phyloP scores from a whole-genome alignment of 805 yeast genomes.

The Nakazawaea holstii region DNA sequence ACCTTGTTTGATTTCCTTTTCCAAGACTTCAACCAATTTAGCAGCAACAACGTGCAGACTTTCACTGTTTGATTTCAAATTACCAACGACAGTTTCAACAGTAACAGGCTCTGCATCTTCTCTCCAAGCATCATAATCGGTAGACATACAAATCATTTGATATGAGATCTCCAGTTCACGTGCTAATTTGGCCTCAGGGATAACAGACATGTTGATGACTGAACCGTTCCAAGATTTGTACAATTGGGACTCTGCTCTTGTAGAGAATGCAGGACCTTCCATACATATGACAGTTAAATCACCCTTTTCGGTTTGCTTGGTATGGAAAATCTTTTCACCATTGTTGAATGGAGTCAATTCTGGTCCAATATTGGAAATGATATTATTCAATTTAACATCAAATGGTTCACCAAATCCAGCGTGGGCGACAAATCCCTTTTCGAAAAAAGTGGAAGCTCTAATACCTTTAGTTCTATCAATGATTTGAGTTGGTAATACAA shows the following conservation, averaged over 20 bases:
- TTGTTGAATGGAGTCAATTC: conserved; percentile 46
- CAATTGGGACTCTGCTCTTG: conserved; percentile 91
- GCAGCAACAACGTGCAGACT: conserved; percentile 81
- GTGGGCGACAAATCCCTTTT: conserved; percentile 91
- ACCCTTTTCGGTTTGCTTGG: conserved; percentile 58
- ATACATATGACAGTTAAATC: conserved; percentile 88
- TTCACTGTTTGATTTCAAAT: conserved; percentile 77
- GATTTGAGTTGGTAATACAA: conserved; percentile 93
- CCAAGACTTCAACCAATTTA: conserved; percentile 60
- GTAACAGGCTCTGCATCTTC: conserved; percentile 94
- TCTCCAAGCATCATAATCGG: conserved; percentile 99
- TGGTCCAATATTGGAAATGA: conserved; percentile 50
- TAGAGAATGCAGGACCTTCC: conserved; percentile 99
- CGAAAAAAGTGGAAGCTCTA: conserved; percentile 85
- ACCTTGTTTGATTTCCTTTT: conserved; percentile 53
- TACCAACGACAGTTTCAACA: conserved; percentile 93
- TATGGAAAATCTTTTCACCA: conserved; percentile 46
- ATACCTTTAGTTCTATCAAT: conserved; percentile 97
- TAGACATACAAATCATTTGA: conserved; percentile 98
- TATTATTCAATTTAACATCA: conserved; percentile 63
- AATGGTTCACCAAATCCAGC: conserved; percentile 98
- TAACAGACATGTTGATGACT: conserved; percentile 92
- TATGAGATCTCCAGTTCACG: conserved; percentile 95
- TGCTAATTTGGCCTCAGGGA: conserved; percentile 97
- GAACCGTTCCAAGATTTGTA: conserved; percentile 88